Evolutionary conservation across 495 filamentous ascomycete species (phyloP), one percentile per base, ranked within the genome.

Genomic region (Xanthoparmelia taractica): DNA sequence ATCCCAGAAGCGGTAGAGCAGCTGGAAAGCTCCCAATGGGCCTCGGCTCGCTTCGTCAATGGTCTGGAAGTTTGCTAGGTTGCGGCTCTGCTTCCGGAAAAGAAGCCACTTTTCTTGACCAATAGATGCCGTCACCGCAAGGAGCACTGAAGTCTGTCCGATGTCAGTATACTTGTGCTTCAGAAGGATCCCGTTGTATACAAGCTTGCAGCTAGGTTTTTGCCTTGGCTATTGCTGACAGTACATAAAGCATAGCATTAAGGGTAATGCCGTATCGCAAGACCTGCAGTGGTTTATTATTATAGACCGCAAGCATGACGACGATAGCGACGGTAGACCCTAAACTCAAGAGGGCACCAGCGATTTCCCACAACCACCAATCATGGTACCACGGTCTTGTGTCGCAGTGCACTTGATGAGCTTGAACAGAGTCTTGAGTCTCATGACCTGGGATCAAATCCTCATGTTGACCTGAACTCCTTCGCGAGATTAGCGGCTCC

Each of bases 201-300:
- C n/a, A 20, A 20, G 18, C 18, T 45, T 7, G 17, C 5, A 17
- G 2, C 1, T 8, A 2, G 33, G 23, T 18, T 11, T 18, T 4
- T 2, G 23, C 55, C 64, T 12, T 77, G 63, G 75, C 75, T 17
- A 79, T 65, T 2, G 78, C 77, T 13, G 68, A 71, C 23, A 81
- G 63, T 7, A 82, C 69, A 0, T 78, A 79, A 0, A 82, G 57
- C 31, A 82, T 60, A 1, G 79, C 71, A 66, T 81, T 81, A 47
- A 81, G 73, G 1, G 77, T 78, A 41, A 82, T 76, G 20, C 71
- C 70, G 57, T 78, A 67, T 1, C 77, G 77, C 76, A 76, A 80
- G 25, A 76, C 71, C 0, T 75, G 68, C 59, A 78, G 65, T n/a
- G 71, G 66, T 27, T 69, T 64, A 31, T 74, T 74, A 41, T 82